These are phyloP conservation scores for Daucus carota DNA, from an alignment of 129 eudicot genomes.

Conservation along the genomic window DNA sequence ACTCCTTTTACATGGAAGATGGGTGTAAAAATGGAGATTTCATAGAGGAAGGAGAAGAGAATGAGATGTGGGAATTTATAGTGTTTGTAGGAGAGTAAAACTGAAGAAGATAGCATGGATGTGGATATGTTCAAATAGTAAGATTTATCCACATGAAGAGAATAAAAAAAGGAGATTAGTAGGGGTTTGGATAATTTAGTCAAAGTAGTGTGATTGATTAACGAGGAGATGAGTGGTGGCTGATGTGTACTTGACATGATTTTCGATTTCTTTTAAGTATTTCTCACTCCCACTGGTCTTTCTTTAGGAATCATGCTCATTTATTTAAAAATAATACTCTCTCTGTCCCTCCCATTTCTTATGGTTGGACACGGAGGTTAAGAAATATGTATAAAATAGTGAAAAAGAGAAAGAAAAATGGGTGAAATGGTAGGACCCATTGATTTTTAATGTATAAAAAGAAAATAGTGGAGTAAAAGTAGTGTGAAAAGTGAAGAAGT, in stretches of 20 bases:
- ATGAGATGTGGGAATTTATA: neutral
- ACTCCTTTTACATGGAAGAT: neutral
- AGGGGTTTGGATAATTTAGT: neutral
- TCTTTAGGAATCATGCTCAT: neutral
- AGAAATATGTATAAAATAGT: too few species aligned
- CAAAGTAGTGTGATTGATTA: neutral
- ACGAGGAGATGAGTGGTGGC: neutral
- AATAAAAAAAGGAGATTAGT: neutral
- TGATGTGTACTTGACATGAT: neutral
- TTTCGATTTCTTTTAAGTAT: neutral
- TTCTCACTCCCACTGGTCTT: neutral
- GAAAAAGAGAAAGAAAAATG: too few species aligned
- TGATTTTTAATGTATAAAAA: too few species aligned
- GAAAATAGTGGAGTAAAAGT: too few species aligned
- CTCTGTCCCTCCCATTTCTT: too few species aligned
- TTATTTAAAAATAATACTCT: neutral
- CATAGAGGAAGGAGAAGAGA: neutral
- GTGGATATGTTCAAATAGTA: neutral
- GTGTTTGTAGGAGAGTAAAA: too few species aligned
- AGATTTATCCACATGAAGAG: slow-evolving; percentile 16
- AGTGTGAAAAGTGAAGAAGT: too few species aligned
- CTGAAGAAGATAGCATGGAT: neutral
- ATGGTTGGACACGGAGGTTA: too few species aligned
- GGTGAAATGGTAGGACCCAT: too few species aligned
- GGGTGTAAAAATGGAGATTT: neutral